Conservation (phyloP, 805 yeast genomes). For the Saccharomycopsis sp. region DNA sequence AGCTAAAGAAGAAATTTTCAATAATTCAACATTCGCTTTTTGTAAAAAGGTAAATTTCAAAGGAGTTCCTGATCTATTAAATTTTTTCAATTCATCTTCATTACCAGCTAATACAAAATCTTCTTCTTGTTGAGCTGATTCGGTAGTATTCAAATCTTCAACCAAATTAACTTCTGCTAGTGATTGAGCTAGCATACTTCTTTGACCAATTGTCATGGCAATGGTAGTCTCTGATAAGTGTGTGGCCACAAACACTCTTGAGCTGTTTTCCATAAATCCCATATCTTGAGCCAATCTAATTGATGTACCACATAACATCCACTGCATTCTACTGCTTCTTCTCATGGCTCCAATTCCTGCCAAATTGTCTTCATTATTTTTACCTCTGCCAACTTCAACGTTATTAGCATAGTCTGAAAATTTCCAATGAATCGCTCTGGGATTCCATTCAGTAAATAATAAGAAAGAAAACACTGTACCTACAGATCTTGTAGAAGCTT, state of each 20-base stretch:
- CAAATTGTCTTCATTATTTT: conserved; percentile 32
- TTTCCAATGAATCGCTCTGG: conserved; percentile 84
- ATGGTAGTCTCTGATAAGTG: conserved; percentile 77
- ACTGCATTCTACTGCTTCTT: conserved; percentile 81
- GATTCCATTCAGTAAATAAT: conserved; percentile 90
- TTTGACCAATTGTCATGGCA: conserved; percentile 70
- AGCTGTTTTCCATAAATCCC: conserved; percentile 65
- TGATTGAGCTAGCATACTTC: conserved; percentile 68
- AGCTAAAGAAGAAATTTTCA: conserved; percentile 71
- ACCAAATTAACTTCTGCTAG: conserved; percentile 55
- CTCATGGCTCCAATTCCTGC: conserved; percentile 81
- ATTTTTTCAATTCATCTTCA: conserved; percentile 22
- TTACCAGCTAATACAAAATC: conserved; percentile 23
- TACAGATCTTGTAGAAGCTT: conserved; percentile 74
- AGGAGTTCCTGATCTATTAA: not conserved
- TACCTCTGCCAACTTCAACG: conserved; percentile 27
- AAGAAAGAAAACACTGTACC: conserved; percentile 82
- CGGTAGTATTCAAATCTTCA: conserved; percentile 27
- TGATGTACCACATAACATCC: conserved; percentile 88
- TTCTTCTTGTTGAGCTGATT: conserved; percentile 18
- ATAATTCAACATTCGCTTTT: conserved; percentile 67
- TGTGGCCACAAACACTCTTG: conserved; percentile 70
- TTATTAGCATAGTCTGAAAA: conserved; percentile 74
- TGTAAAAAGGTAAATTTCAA: conserved; percentile 52
- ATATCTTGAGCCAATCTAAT: conserved; percentile 79